Evolutionary conservation across 108 stramenopile genomes (phyloP), one percentile per base, ranked within the genome.

Genomic region (Fragilariopsis cylindrus): DNA sequence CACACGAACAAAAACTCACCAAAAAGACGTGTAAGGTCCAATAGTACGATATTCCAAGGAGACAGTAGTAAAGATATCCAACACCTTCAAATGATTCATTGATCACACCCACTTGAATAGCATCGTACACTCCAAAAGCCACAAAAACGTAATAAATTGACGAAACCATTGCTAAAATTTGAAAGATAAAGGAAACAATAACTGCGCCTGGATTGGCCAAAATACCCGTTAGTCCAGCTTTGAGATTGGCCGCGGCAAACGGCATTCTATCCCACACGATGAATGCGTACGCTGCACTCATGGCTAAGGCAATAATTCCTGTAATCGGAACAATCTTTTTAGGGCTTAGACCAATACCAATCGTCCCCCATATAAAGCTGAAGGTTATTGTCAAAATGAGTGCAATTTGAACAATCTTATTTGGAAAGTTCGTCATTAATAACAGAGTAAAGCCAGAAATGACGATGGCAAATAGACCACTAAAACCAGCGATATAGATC

Each of bases 1-100:
- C 11, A 15, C 48, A 5, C 13, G 16, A 11, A n/a, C 8, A 52
- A 50, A 11, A 16, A 86, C 88, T 81, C 65, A 93, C 92, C 89
- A 82, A 63, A 13, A 94, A 70, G 5, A 91, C 92, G 60, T 93
- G 86, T 58, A 82, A 88, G 9, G 94, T 95, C 94, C 94, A 95
- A 66, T 90, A 93, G 69, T 83, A 95, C 2, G 94, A 92, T 50
- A 91, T 48, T 30, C 79, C 86, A 13, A 95, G 76, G 12, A 84
- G 19, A 11, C 65, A n/a, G 75, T 76, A 80, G 50, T 80, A 60
- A 65, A 75, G 47, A 68, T 68, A 50, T 48, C 39, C 48, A 19
- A 39, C 39, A 48, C 67, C 67, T 52, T 5, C 4, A 6, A 71
- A 44, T 30, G 48, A n/a, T 16, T 85, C 67, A 48, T 63, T 75